Evolutionary conservation across 805 yeast genomes (phyloP).

Genomic region (Cyberlindnera samutprakarnensis): DNA sequence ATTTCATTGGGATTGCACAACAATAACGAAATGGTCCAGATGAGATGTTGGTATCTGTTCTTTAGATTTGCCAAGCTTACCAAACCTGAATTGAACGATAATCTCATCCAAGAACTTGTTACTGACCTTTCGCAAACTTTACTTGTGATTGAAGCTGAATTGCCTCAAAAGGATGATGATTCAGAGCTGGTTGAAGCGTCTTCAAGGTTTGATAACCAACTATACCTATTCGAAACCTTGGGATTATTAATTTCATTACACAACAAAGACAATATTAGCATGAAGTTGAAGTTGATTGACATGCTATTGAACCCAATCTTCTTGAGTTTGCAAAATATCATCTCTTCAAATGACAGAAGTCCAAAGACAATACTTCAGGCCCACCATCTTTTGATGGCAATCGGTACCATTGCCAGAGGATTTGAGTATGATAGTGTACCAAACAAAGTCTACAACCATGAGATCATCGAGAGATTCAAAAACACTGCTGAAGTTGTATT

Average conservation of each 20-base stretch:
- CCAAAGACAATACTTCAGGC: constrained; percentile 55
- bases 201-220: constrained; percentile 66
- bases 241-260: constrained; percentile 63
- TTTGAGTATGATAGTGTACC: constrained; percentile 35
- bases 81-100: constrained; percentile 51
- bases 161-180: constrained; percentile 44
- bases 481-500: constrained; percentile 76
- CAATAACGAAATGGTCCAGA: constrained; percentile 61
- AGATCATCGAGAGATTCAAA: constrained; percentile 41
- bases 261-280: constrained; percentile 36
- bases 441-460: constrained; percentile 28
- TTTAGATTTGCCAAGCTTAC: constrained; percentile 75
- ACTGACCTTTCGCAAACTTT: constrained; percentile 51
- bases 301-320: constrained; percentile 70
- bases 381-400: constrained; percentile 81
- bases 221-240: constrained; percentile 77
- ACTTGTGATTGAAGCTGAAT: constrained; percentile 51
- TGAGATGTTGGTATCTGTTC: constrained; percentile 86
- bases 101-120: constrained; percentile 48
- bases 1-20: constrained; percentile 81
- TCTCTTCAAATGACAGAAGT: constrained; percentile 34
- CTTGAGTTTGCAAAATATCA: constrained; percentile 58
- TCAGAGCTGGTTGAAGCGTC: constrained; percentile 40
- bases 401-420: constrained; percentile 87
- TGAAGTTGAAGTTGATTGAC: constrained; percentile 43